A percentile compares a stretch with the other conserved stretches of the same genome.
phyloP scores from a whole-genome alignment of 2,329 filamentous ascomycete genomes.

The Fusarium secorum region DNA sequence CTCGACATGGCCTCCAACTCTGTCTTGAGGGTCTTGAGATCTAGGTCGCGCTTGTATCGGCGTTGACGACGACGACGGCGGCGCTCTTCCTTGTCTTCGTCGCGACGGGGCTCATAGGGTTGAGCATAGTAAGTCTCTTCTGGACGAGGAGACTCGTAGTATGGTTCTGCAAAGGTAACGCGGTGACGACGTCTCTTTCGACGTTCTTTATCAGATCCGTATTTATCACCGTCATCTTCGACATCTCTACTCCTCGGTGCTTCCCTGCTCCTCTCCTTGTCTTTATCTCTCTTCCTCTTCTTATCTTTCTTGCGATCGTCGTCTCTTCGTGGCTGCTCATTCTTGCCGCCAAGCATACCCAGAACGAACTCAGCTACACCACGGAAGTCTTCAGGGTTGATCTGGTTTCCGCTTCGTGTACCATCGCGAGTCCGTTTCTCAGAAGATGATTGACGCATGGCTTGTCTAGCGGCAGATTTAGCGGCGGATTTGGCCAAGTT shows the following conservation, averaged over 20 bases:
- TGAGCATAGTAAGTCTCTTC: conserved; percentile 25
- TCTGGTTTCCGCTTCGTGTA: conserved; percentile 17
- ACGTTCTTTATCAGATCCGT: conserved; percentile 30
- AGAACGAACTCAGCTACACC: conserved; percentile 38
- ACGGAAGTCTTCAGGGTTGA: conserved; percentile 35
- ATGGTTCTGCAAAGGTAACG: conserved; percentile 39
- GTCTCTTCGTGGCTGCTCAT: conserved; percentile 9
- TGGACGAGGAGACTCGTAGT: conserved; percentile 17
- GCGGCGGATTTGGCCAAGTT: conserved; percentile 39
- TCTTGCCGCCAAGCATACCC: conserved; percentile 30
- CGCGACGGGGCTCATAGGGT: conserved; percentile 5
- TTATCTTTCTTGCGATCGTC: conserved; percentile 22
- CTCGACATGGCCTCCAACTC: conserved; percentile 41
- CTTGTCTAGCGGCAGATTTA: conserved; percentile 37
- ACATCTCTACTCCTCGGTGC: conserved; percentile 6
- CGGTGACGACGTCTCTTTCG: conserved; percentile 32
- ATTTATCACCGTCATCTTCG: conserved; percentile 16
- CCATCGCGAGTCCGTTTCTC: conserved; percentile 20
- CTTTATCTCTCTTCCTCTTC: conserved; percentile 30
- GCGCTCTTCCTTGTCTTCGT: conserved; percentile 27
- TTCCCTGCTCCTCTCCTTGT: conserved; percentile 17
- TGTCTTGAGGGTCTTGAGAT: conserved; percentile 35
- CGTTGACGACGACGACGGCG: conserved; percentile 30
- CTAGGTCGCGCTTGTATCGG: conserved; percentile 24
- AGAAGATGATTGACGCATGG: conserved; percentile 26